phyloP scores from a whole-genome alignment of 805 yeast species.

The Sugiyamaella lignohabitans region DNA sequence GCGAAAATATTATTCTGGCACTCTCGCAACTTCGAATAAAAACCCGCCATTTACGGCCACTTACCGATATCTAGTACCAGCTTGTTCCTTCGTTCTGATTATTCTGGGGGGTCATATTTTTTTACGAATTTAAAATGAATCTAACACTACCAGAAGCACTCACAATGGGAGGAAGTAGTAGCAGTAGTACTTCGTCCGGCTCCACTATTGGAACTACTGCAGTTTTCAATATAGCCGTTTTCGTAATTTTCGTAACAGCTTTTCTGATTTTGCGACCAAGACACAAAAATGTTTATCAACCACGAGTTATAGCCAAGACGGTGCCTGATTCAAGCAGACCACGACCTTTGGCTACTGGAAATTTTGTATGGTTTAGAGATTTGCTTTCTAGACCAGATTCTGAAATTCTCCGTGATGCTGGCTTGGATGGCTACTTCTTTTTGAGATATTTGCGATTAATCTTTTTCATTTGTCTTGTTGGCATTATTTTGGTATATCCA shows the following conservation, averaged over 20 bases:
- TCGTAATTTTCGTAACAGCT: conserved; percentile 50
- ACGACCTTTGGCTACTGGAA: conserved; percentile 63
- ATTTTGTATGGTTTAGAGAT: conserved; percentile 62
- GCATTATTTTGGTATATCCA: conserved; percentile 50
- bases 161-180: no score
- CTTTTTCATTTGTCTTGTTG: conserved; percentile 46
- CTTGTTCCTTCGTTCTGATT: no score
- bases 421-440: conserved; percentile 91
- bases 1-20: no score
- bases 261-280: conserved; percentile 63
- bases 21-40: no score
- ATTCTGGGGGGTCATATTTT: neutral
- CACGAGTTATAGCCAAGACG: conserved; percentile 62
- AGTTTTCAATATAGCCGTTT: conserved; percentile 59
- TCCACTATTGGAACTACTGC: conserved; percentile 69
- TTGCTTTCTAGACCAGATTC: conserved; percentile 61
- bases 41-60: no score
- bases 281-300: conserved; percentile 73
- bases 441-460: conserved; percentile 65
- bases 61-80: no score
- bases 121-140: neutral
- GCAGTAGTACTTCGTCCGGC: conserved; percentile 59
- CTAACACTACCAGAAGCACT: no score
- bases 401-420: conserved; percentile 77
- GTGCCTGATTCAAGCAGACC: conserved; percentile 46